A percentile compares a stretch with the other conserved stretches of the same genome.
Evolutionary conservation across 1,284 basidiomycete species (phyloP).

Genomic region (Cerrena zonata): DNA sequence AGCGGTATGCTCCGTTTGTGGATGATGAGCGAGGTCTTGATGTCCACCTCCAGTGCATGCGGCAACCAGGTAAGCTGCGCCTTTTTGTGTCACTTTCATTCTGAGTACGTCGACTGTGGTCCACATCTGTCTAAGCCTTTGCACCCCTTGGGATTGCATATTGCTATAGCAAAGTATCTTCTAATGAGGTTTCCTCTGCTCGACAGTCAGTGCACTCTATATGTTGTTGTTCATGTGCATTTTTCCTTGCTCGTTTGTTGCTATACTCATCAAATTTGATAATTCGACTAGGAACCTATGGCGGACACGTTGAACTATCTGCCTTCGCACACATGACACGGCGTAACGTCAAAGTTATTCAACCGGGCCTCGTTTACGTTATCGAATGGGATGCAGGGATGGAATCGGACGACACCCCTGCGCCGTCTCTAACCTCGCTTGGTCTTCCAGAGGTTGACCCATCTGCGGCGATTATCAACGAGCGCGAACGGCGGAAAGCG

Average conservation of each 20-base stretch:
- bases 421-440: constrained; percentile 17
- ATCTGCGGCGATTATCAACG: constrained; percentile 23
- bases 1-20: constrained; percentile 81
- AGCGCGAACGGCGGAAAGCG: constrained; percentile 29
- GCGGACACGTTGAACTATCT: constrained; percentile 84
- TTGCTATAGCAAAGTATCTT: too few relatives aligned
- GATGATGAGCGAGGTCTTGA: constrained; percentile 78
- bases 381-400: constrained; percentile 65
- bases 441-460: constrained; percentile 10
- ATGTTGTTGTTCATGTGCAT: background rate
- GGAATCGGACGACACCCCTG: constrained; percentile 23
- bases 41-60: constrained; percentile 69
- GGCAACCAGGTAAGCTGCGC: constrained; percentile 56
- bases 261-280: too few relatives aligned
- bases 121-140: too few relatives aligned
- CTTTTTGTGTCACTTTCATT: constrained; percentile 9
- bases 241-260: too few relatives aligned
- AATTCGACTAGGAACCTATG: constrained; percentile 80
- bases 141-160: too few relatives aligned
- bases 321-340: constrained; percentile 80
- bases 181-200: too few relatives aligned
- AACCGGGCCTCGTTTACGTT: constrained; percentile 80
- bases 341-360: constrained; percentile 83
- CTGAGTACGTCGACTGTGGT: background rate
- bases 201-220: background rate